Evolutionary conservation across 2,329 filamentous ascomycete species (phyloP).

Genomic region (Xylaria multiplex): DNA sequence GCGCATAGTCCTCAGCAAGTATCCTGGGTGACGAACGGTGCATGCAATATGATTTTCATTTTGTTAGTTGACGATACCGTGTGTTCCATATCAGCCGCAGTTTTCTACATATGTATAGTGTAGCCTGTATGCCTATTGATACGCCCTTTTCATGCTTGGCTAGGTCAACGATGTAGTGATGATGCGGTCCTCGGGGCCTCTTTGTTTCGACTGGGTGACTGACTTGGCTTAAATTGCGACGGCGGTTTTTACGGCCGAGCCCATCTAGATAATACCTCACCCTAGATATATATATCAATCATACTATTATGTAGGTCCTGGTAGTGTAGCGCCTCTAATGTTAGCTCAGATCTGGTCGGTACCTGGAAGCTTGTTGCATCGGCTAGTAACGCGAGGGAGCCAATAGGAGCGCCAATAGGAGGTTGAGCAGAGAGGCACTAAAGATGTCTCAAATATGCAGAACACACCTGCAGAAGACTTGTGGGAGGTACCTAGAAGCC

Average conservation of each 20-base stretch:
- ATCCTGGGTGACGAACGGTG: neutral
- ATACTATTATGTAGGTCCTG: too few species aligned
- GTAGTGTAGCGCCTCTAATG: too few species aligned
- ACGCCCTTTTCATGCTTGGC: too few species aligned
- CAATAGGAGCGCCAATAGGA: slow-evolving; percentile 6
- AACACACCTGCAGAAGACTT: slow-evolving; percentile 8
- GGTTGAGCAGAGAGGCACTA: neutral
- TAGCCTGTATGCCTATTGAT: too few species aligned
- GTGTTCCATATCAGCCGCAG: too few species aligned
- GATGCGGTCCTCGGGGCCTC: slow-evolving; percentile 60
- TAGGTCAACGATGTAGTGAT: too few species aligned
- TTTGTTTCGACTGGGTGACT: slow-evolving; percentile 66
- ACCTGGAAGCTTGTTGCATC: slow-evolving; percentile 18
- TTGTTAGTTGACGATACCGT: too few species aligned
- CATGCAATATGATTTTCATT: neutral
- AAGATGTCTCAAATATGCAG: slow-evolving; percentile 9
- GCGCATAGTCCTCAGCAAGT: neutral
- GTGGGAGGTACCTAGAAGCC: neutral
- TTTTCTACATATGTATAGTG: too few species aligned
- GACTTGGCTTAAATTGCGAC: too few species aligned
- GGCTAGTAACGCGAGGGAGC: neutral
- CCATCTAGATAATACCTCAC: too few species aligned
- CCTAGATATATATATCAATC: too few species aligned
- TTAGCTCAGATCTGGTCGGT: neutral
- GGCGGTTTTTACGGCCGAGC: too few species aligned